Evolutionary conservation across 768 basidiomycete genomes (phyloP), one percentile per base, ranked within the genome.

Genomic region (Scleroderma bovista): DNA sequence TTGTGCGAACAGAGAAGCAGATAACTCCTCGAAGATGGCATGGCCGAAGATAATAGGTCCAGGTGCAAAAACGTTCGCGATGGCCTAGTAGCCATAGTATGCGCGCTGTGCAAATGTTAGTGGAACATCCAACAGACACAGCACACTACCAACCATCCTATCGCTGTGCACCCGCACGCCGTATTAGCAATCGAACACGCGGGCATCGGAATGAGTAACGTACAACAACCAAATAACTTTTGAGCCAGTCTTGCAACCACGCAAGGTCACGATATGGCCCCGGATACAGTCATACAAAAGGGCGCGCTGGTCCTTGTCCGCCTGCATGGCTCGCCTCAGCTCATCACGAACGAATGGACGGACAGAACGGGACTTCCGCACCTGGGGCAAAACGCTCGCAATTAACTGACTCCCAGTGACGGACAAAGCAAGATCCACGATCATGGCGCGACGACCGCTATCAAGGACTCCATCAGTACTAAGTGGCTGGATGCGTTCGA

Each of bases 171-270:
- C 19, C n/a, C 26, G 9, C n/a, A 46, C n/a, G n/a, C n/a, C n/a
- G 38, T 6, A 36, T 53, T 46, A 55, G 56, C 45, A 19, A 24
- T 22, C 16, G 17, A 16, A 23, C 19, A 48, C 26, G 16, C 34
- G n/a, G n/a, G 31, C 13, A 39, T 40, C 19, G 50, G 40, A 20
- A 53, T 39, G 39, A 22, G 31, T 34, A 43, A 45, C 76, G 43
- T 62, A 79, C 77, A 93, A 93, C 44, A 93, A 75, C 90, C 90
- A 93, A 61, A 92, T 92, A 60, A 92, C 88, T 63, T 90, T 91
- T 1, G 89, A 91, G 23, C 90, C 90, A 2, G 90, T 90, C 74
- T 92, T 92, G 63, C 88, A 91, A 19, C 90, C 90, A 33, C 90
- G 80, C n/a, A 93, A 74, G 24, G 89, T 92, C 42, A 92, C 89